Conservation (phyloP, 208 protist species). For the Leishmania gerbilli region DNA sequence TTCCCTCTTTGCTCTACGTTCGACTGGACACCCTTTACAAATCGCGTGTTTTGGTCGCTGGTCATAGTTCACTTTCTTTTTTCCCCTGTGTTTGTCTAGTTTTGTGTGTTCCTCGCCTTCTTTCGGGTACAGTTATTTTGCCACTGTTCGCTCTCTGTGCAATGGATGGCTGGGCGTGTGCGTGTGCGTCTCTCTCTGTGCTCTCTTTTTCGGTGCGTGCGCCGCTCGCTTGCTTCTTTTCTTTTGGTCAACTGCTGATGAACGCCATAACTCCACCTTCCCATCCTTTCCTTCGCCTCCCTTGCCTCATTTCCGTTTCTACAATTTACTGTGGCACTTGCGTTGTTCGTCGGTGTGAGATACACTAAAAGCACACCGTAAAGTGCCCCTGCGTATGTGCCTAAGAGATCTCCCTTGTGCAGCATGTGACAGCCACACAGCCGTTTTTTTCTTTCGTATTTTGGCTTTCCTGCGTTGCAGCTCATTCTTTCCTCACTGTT, state of each 20-base stretch:
- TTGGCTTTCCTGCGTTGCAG: not conserved
- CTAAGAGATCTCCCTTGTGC: not conserved
- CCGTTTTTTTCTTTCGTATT: not conserved
- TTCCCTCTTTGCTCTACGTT: not conserved
- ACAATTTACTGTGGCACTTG: not conserved
- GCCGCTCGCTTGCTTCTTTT: too few species aligned
- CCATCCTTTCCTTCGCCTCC: not conserved
- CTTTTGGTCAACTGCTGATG: too few species aligned
- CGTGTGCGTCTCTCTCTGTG: not conserved
- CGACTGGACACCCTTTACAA: not conserved
- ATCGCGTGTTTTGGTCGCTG: not conserved
- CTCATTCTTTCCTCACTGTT: not conserved
- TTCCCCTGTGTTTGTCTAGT: too few species aligned
- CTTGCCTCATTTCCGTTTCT: not conserved
- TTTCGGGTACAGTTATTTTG: not conserved
- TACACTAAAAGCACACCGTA: not conserved
- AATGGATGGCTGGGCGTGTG: not conserved
- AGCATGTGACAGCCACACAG: not conserved
- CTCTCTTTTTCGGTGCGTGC: not conserved
- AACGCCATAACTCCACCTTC: not conserved
- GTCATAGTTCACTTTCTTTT: not conserved
- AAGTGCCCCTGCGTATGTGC: not conserved
- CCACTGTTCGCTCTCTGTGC: not conserved
- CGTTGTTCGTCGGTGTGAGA: not conserved
- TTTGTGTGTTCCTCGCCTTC: not conserved